Evolutionary conservation across 257 asterid genomes (phyloP).

Genomic region (Marsdenia floribunda): DNA sequence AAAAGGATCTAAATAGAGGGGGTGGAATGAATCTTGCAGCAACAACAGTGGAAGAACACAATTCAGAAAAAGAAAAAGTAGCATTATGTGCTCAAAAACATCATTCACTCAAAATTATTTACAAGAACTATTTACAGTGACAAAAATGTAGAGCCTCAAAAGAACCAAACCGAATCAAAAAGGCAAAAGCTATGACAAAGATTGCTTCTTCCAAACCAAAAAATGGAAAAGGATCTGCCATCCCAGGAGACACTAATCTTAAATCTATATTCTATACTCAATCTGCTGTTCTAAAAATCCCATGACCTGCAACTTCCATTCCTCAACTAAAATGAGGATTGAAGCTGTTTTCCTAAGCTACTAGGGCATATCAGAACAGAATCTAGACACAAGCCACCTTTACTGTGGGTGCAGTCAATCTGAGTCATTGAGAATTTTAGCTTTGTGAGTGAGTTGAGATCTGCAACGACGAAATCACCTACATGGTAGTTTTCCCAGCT

Average conservation of each 20-base stretch:
- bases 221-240: not conserved
- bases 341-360: conserved; percentile 37
- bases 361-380: conserved; percentile 61
- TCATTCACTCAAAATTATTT: not conserved
- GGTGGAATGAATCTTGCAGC: not conserved
- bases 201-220: conserved; percentile 8
- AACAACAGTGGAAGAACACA: too few species aligned
- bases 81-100: not conserved
- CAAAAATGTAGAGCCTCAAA: conserved; percentile 15
- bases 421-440: conserved; percentile 59
- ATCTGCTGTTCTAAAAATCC: not conserved
- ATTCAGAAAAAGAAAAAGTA: not conserved
- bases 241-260: not conserved
- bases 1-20: too few species aligned
- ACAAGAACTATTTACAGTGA: conserved; percentile 2
- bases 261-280: not conserved
- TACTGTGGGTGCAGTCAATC: conserved; percentile 86
- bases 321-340: conserved; percentile 2
- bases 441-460: conserved; percentile 33
- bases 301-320: not conserved
- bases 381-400: conserved; percentile 84
- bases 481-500: conserved; percentile 66
- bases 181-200: not conserved
- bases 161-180: conserved; percentile 5
- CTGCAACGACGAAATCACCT: conserved; percentile 62